Conservation (phyloP, 768 basidiomycete genomes). For the Pulveroboletus ravenelii region DNA sequence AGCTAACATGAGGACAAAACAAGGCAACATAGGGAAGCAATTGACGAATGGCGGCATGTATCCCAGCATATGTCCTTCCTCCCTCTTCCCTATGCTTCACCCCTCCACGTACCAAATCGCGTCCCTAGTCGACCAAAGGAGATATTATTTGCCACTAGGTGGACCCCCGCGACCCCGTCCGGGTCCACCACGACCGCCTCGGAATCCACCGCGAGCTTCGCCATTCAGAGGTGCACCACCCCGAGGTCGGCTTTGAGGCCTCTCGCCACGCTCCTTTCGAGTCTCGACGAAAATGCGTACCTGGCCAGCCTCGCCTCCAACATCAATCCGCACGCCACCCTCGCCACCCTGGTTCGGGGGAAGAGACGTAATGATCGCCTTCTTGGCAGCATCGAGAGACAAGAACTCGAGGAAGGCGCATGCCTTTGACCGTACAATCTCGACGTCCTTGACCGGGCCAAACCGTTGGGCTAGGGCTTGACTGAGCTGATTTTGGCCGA, state of each 20-base stretch:
- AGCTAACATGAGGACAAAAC: slow-evolving; percentile 6
- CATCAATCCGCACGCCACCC: slow-evolving; percentile 79
- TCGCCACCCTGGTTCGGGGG: slow-evolving; percentile 72
- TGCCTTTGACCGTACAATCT: slow-evolving; percentile 82
- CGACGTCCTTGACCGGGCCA: slow-evolving; percentile 80
- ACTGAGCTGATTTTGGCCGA: slow-evolving; percentile 49
- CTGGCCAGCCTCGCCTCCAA: slow-evolving; percentile 47
- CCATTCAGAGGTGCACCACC: slow-evolving; percentile 56
- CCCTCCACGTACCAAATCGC: background rate
- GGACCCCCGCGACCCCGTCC: slow-evolving; percentile 40
- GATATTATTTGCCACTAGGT: slow-evolving; percentile 22
- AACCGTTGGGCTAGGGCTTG: slow-evolving; percentile 56
- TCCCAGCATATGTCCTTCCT: slow-evolving; percentile 7
- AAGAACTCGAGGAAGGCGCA: slow-evolving; percentile 94
- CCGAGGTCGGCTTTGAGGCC: slow-evolving; percentile 58
- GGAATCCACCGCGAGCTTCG: slow-evolving; percentile 42
- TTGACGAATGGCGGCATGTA: slow-evolving; percentile 8
- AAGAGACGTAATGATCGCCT: slow-evolving; percentile 76
- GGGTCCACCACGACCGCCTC: slow-evolving; percentile 42
- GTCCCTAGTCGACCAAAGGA: slow-evolving; percentile 1
- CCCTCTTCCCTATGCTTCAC: background rate
- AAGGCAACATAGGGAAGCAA: slow-evolving; percentile 13
- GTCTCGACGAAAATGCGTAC: slow-evolving; percentile 77
- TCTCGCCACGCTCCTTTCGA: slow-evolving; percentile 86
- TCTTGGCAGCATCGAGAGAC: slow-evolving; percentile 71